A percentile compares a stretch with the other conserved stretches of the same genome.
These are phyloP conservation scores for Boletus tomentosulus DNA, from an alignment of 768 basidiomycete genomes.

Conservation along the genomic window DNA sequence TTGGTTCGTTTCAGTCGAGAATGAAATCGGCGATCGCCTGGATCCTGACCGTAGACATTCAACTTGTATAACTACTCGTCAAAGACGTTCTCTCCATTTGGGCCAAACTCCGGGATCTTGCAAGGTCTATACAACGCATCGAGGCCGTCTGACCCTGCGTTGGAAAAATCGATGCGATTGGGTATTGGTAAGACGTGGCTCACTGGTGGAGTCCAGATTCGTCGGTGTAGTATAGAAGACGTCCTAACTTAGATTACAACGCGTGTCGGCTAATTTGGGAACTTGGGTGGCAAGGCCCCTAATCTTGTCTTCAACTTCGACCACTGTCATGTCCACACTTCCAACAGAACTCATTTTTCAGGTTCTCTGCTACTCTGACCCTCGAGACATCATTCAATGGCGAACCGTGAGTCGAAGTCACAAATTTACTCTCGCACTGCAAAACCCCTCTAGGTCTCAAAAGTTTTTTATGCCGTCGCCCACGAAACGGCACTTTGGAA, in stretches of 20 bases:
- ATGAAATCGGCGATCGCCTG: too few relatives aligned
- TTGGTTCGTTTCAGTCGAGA: slow-evolving; percentile 6
- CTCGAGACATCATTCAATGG: not conserved
- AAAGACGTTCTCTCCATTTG: slow-evolving; percentile 32
- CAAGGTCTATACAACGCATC: slow-evolving; percentile 29
- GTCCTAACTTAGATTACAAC: too few relatives aligned
- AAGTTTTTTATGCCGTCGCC: not conserved
- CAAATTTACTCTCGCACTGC: not conserved
- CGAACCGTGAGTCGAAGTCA: not conserved
- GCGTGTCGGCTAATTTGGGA: too few relatives aligned
- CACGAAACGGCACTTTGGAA: not conserved
- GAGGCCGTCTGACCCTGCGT: not conserved
- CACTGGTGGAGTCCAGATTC: too few relatives aligned
- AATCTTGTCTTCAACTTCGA: not conserved
- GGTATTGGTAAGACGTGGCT: too few relatives aligned
- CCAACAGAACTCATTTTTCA: not conserved
- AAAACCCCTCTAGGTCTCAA: slow-evolving; percentile 3
- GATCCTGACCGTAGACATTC: slow-evolving; percentile 39
- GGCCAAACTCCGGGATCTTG: slow-evolving; percentile 31
- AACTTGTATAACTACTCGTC: slow-evolving; percentile 47
- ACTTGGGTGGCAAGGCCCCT: too few relatives aligned
- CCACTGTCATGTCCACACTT: not conserved
- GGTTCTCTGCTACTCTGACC: not conserved
- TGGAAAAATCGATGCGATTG: slow-evolving; percentile 1
- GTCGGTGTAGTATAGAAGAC: too few relatives aligned